Conservation (phyloP, 257 asterid species). For the Jacaranda copaia region DNA sequence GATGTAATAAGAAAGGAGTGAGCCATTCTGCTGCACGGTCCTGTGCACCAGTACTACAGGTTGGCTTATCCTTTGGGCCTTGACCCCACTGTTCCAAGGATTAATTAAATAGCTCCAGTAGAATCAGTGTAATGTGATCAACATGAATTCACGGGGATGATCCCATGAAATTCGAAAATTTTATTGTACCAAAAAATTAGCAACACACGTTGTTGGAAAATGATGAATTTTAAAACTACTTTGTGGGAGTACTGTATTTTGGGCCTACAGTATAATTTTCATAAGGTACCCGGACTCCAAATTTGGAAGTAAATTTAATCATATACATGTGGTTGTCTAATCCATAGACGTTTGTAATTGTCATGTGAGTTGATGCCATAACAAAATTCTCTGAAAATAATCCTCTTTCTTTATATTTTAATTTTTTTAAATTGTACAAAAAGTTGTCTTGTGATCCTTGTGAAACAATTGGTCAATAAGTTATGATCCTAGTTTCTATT, state of each 20-base stretch:
- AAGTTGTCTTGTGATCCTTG: no score
- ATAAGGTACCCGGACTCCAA: no score
- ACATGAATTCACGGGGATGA: conserved; percentile 18
- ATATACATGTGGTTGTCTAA: no score
- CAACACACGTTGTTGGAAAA: conserved; percentile 28
- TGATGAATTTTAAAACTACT: not conserved
- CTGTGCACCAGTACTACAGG: not conserved
- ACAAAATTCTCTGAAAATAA: no score
- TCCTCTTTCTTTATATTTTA: not conserved
- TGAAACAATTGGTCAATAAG: no score
- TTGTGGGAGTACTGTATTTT: not conserved
- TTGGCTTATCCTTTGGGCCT: not conserved
- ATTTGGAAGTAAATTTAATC: no score
- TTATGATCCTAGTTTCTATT: not conserved
- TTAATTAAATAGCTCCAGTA: not conserved
- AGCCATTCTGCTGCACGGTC: conserved; percentile 21
- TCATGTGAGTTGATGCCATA: no score
- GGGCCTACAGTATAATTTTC: not conserved
- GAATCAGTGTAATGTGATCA: conserved; percentile 10
- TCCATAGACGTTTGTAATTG: no score
- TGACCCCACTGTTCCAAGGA: conserved; percentile 26
- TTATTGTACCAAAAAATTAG: not conserved
- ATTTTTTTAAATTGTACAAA: not conserved
- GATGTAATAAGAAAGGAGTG: conserved; percentile 26
- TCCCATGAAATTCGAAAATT: not conserved